phyloP scores from a whole-genome alignment of 306 rosid species.

The Quercus engelmannii region DNA sequence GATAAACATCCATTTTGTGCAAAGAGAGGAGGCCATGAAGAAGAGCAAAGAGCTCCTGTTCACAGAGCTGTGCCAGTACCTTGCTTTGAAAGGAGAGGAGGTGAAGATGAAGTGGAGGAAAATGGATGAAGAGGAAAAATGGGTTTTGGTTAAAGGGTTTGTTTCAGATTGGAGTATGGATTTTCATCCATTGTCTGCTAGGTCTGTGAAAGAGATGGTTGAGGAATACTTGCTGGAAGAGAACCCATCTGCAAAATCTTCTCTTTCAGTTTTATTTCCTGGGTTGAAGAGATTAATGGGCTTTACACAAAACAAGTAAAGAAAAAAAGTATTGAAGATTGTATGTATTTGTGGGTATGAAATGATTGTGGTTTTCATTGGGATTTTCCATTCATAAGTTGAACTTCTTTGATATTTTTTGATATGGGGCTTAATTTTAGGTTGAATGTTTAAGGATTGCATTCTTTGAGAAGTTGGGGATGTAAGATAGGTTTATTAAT shows the following conservation, averaged over 20 bases:
- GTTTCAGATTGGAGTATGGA: slow-evolving; percentile 53
- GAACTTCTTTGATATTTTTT: not conserved
- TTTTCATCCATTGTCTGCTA: slow-evolving; percentile 82
- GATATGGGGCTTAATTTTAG: not conserved
- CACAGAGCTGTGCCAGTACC: slow-evolving; percentile 47
- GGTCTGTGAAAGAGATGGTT: slow-evolving; percentile 59
- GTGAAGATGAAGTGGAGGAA: slow-evolving; percentile 51
- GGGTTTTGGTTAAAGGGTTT: slow-evolving; percentile 48
- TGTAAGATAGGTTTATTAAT: not conserved
- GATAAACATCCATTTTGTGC: slow-evolving; percentile 34
- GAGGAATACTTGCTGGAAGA: slow-evolving; percentile 55
- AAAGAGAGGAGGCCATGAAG: slow-evolving; percentile 62
- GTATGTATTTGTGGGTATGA: not conserved
- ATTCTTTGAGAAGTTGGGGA: not conserved
- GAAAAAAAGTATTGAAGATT: not conserved
- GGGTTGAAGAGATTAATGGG: slow-evolving; percentile 51
- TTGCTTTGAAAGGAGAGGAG: slow-evolving; percentile 48
- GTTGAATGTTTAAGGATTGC: not conserved
- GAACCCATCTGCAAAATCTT: slow-evolving; percentile 21
- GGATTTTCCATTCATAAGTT: too few relatives aligned
- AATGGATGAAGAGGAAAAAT: slow-evolving; percentile 53
- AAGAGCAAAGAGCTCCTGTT: slow-evolving; percentile 70
- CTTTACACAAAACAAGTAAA: slow-evolving; percentile 26
- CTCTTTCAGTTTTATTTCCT: slow-evolving; percentile 30
- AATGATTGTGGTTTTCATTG: too few relatives aligned